These are phyloP conservation scores for Geosiphon pyriformis DNA, from an alignment of 192 early-diverging fungal species.

Conservation along the genomic window DNA sequence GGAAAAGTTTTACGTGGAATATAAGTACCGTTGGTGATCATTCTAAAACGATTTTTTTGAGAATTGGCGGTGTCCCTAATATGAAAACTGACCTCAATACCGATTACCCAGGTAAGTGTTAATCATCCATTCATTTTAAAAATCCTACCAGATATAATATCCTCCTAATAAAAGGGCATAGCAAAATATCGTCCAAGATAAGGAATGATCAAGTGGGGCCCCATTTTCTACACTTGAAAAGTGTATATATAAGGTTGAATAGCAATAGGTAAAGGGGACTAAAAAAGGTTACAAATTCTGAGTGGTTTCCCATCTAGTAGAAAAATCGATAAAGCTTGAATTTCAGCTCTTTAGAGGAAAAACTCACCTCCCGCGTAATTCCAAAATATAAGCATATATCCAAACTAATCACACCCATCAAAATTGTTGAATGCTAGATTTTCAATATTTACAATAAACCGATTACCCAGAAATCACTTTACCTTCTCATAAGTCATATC, in stretches of 20 bases:
- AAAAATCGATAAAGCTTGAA: background rate
- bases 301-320: too few species aligned
- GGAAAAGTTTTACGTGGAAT: conserved; percentile 39
- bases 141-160: conserved; percentile 42
- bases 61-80: conserved; percentile 46
- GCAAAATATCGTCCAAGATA: conserved; percentile 29
- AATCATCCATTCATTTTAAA: too few species aligned
- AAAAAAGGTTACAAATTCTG: background rate
- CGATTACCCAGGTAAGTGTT: too few species aligned
- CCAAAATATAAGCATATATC: conserved; percentile 52
- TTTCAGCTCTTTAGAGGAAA: background rate
- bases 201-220: conserved; percentile 26
- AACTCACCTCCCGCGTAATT: conserved; percentile 39
- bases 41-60: conserved; percentile 47
- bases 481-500: conserved; percentile 53
- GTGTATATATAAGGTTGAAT: conserved; percentile 38
- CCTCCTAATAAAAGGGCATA: conserved; percentile 31
- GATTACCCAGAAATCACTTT: background rate
- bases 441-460: background rate
- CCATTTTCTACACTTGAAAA: conserved; percentile 38
- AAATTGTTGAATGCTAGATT: too few species aligned
- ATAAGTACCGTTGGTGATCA: conserved; percentile 40
- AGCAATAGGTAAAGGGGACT: conserved; percentile 48
- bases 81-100: too few species aligned
- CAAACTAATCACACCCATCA: conserved; percentile 26